Evolutionary conservation across 2,329 filamentous ascomycete species (phyloP), one percentile per base, ranked within the genome.

Genomic region (Huntiella savannae): DNA sequence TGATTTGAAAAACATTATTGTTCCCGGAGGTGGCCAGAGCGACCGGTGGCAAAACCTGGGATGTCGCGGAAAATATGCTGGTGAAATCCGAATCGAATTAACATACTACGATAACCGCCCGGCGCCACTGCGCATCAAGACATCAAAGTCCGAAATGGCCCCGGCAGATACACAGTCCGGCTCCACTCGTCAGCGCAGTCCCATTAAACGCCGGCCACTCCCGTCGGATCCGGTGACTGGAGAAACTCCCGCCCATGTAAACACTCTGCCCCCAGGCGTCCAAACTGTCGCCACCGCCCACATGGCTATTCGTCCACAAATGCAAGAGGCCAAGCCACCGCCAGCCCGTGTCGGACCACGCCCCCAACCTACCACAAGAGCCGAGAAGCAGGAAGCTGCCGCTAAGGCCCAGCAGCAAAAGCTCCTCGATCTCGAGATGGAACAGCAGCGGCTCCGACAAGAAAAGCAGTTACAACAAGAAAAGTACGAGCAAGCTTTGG

Each of bases 21-120:
- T 87, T 15, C 69, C 77, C 2, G 87, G 91, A 41, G 91, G 91
- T 42, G 87, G 91, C n/a, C 85, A 95, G 63, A 86, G 74, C 57
- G 91, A 98, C 61, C 68, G 84, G 47, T 98, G 91, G 91, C 87
- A 95, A 59, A 77, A 69, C 49, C 67, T 98, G 54, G 81, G 75
- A 52, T 96, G 77, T 68, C 85, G 79, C 58, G 86, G 87, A 52
- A 94, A 94, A 68, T 98, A 96, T 56, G 88, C 91, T 5, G 91
- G 91, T 47, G 88, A 96, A 60, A 78, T 98, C 52, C 75, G 88
- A 53, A 79, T 98, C 52, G 91, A 98, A 63, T 79, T 95, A 62
- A 98, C 91, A 37, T 98, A 82, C 64, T 98, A 96, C 66, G 91
- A 98, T 60, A 78, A 73, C 47, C 73, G 88, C 19, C 82, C 85